Base-by-base conservation (phyloP, 257 asterid species). In the Nyctanthes arbortristis region DNA sequence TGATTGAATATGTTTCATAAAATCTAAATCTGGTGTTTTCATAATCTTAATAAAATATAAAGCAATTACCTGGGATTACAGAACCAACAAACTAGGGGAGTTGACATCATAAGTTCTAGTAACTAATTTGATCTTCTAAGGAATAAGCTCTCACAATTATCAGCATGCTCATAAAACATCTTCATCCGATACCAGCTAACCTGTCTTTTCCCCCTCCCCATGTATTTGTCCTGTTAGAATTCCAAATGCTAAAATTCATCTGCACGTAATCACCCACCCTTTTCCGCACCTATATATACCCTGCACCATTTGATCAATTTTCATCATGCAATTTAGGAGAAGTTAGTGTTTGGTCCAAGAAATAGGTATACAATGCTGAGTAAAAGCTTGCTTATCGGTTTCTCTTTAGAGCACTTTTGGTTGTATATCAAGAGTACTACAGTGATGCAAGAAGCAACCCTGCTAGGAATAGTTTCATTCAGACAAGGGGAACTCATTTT, bases 401-500 rank as follows among this genome's bases (percentile, higher is more conserved):
- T 52, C 7, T 54, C 77, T 39, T n/a, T 74, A 7, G 77, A 31
- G 71, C 68, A 18, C 61, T 72, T 39, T n/a, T 71, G 68, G 12
- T 56, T 47, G 71, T 18, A 9, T 22, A 22, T 20, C 58, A 22
- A 52, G 30, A 52, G 16, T 22, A 29, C 57, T 55, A 9, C 20
- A 65, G 69, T 56, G 82, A 61, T 43, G 78, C 65, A 8, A 57
- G 69, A 73, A 66, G 39, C 11, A 27, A 16, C 3, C 30, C 74
- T 4, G 70, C 58, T 1, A 6, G 58, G 13, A 12, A 60, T 9
- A 47, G 39, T 25, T 81, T 83, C 54, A 67, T 83, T 8, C 43
- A 47, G 63, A 79, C 80, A 30, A 75, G 63, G 67, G 86, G 85
- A 28, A 52, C 68, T 14, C 80, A 72, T 25, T 87, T 87, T 55